phyloP scores from a whole-genome alignment of 2,329 filamentous ascomycete species.

The Alternaria postmessia region DNA sequence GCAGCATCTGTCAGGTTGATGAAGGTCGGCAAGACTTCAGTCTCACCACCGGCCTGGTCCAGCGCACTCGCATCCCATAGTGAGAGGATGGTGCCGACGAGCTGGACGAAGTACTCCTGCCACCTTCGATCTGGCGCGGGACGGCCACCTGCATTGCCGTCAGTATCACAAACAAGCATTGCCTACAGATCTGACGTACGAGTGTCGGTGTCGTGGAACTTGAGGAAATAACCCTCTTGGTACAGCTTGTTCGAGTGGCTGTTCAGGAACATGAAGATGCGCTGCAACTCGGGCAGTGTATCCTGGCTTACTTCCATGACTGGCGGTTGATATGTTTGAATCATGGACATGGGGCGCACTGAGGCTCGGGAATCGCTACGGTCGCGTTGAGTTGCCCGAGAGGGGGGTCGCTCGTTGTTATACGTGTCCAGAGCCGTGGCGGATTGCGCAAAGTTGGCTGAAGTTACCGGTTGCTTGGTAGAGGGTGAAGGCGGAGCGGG shows the following conservation, averaged over 20 bases:
- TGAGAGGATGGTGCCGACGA: slow-evolving; percentile 93
- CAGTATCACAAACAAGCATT: slow-evolving; percentile 26
- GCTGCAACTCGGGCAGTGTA: slow-evolving; percentile 89
- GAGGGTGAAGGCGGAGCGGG: slow-evolving; percentile 44
- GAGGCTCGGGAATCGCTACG: slow-evolving; percentile 59
- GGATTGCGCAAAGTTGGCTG: slow-evolving; percentile 35
- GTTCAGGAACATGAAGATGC: slow-evolving; percentile 93
- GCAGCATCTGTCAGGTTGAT: slow-evolving; percentile 98
- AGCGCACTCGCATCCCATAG: slow-evolving; percentile 94
- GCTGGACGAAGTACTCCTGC: slow-evolving; percentile 96
- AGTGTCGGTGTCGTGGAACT: slow-evolving; percentile 91
- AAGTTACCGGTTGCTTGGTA: slow-evolving; percentile 30
- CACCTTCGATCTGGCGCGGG: slow-evolving; percentile 87
- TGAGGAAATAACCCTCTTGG: slow-evolving; percentile 97
- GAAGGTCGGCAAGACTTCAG: slow-evolving; percentile 87
- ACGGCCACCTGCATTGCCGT: slow-evolving; percentile 72
- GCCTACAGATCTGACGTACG: slow-evolving; percentile 65
- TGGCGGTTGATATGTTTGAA: slow-evolving; percentile 84
- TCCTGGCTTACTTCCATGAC: slow-evolving; percentile 85
- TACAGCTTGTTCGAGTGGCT: slow-evolving; percentile 96
- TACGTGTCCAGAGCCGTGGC: slow-evolving; percentile 42
- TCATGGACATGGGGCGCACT: slow-evolving; percentile 83
- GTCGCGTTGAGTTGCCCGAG: slow-evolving; percentile 49
- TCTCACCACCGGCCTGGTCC: slow-evolving; percentile 84
- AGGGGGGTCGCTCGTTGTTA: slow-evolving; percentile 34